Evolutionary conservation across 768 basidiomycete genomes (phyloP), one percentile per base, ranked within the genome.

Genomic region (Phlegmacium glaucopus): DNA sequence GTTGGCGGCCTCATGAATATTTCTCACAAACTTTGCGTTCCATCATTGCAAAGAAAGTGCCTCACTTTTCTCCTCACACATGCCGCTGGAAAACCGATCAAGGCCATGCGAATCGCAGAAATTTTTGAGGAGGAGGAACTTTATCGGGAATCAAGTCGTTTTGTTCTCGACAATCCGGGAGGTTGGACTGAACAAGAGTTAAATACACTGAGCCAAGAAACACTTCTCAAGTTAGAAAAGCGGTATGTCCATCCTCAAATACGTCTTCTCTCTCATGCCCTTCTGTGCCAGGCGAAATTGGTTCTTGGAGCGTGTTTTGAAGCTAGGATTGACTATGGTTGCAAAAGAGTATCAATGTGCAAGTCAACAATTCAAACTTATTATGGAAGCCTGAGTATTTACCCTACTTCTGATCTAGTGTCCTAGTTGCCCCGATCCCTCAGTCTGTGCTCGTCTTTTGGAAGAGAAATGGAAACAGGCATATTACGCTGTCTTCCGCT

Each of bases 311-410:
- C 82, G 94, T 15, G 87, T 97, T 12, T 74, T 96, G 52, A 96
- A 96, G 62, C 80, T 97, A 9, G 91, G 92, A 2, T 72, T 92
- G 34, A 87, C 88, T 0, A 80, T 85, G 52, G 77, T 95, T 17
- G 81, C 89, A n/a, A 94, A 94, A 63, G 94, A 96, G 59, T 96
- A 96, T 58, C 86, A 90, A 80, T 96, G 94, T 61, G 91, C 93
- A 61, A 54, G 82, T 69, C 17, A 17, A 39, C n/a, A 16, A 17
- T 25, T 25, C 40, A 41, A 26, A 6, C 17, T 37, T 35, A 10
- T 8, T 32, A 43, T 37, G 32, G n/a, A 5, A 11, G 22, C 22
- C 30, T 30, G 43, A 11, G 39, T 26, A 15, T 17, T 44, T 36
- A 46, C 25, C 22, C 27, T 30, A 29, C 44, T 12, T 6, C 34